A percentile compares a stretch with the other conserved stretches of the same genome.
phyloP scores from a whole-genome alignment of 2,329 filamentous ascomycete species.

The Stromatinia cepivora region DNA sequence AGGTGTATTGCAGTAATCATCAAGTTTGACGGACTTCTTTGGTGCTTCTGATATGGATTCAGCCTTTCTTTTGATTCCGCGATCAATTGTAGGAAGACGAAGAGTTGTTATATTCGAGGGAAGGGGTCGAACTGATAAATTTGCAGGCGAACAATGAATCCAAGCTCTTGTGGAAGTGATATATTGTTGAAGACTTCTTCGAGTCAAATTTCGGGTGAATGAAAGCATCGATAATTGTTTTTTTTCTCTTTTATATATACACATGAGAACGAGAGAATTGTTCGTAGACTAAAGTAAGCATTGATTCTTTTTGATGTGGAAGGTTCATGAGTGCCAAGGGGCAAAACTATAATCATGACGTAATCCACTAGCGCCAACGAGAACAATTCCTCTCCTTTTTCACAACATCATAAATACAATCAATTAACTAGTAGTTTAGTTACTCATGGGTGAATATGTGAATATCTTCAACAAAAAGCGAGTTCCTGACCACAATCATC shows the following conservation, averaged over 20 bases:
- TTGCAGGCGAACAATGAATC: background rate
- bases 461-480: background rate
- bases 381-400: background rate
- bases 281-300: background rate
- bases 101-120: background rate
- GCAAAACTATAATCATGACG: constrained; percentile 8
- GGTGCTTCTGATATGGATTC: constrained; percentile 10
- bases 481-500: background rate
- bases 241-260: background rate
- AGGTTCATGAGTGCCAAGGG: background rate
- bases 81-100: constrained; percentile 4
- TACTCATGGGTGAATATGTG: background rate
- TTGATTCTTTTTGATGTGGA: background rate
- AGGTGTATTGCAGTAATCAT: constrained; percentile 33
- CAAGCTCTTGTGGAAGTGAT: background rate
- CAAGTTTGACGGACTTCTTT: constrained; percentile 30
- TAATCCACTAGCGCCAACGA: background rate
- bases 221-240: background rate
- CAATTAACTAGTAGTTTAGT: background rate
- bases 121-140: background rate
- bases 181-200: background rate
- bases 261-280: background rate
- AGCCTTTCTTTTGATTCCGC: constrained; percentile 31
- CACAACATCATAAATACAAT: background rate
- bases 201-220: background rate